These are phyloP conservation scores for Colletotrichum acutatum DNA, from an alignment of 2,329 filamentous ascomycete species.

Conservation along the genomic window DNA sequence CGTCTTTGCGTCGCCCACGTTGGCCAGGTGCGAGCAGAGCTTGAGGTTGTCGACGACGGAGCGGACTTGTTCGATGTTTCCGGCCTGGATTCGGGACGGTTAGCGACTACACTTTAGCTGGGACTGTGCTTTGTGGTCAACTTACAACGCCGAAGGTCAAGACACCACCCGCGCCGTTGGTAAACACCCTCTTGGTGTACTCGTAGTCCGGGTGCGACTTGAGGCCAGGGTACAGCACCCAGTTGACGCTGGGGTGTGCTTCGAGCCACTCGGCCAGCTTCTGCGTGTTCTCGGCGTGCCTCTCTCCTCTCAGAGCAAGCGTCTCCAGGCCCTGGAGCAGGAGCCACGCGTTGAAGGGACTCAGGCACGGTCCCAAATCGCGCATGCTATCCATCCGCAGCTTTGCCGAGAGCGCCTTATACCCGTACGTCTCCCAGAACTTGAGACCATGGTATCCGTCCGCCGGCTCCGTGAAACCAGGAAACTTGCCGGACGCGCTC, in stretches of 20 bases:
- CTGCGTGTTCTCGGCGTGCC: constrained; percentile 74
- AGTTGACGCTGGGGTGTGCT: constrained; percentile 73
- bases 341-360: constrained; percentile 79
- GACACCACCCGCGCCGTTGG: constrained; percentile 76
- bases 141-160: constrained; percentile 72
- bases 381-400: constrained; percentile 77
- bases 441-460: constrained; percentile 77
- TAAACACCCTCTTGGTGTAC: constrained; percentile 74
- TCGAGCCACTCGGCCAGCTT: constrained; percentile 76
- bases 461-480: constrained; percentile 75
- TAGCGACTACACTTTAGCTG: constrained; percentile 56
- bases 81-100: constrained; percentile 33
- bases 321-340: constrained; percentile 78
- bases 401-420: constrained; percentile 73
- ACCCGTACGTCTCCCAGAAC: constrained; percentile 77
- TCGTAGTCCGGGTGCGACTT: constrained; percentile 72
- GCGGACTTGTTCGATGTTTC: constrained; percentile 46
- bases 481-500: constrained; percentile 75
- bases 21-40: constrained; percentile 78
- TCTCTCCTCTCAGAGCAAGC: constrained; percentile 71
- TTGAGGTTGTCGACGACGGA: constrained; percentile 78
- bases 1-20: constrained; percentile 79
- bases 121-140: constrained; percentile 56
- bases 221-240: constrained; percentile 79
- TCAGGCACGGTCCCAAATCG: constrained; percentile 74